Evolutionary conservation across 1,139 yeast species (phyloP).

Genomic region (Sugiyamaella paludigena): DNA sequence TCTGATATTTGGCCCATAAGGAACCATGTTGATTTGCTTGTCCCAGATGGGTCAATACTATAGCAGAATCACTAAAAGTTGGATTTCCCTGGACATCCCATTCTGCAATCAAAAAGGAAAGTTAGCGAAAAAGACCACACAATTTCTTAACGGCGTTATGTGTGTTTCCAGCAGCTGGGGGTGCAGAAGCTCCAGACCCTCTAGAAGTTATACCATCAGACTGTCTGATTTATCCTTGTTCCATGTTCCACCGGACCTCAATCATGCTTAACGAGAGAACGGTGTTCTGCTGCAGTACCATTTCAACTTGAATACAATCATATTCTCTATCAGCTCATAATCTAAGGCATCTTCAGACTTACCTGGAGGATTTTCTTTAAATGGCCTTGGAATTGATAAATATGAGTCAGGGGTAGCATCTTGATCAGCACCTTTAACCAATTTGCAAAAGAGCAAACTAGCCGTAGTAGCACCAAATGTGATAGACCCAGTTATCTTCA

Average conservation of each 20-base stretch:
- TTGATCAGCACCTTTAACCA: conserved; percentile 2
- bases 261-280: no score
- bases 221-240: no score
- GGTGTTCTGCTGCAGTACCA: no score
- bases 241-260: no score
- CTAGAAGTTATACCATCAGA: no score
- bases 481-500: no score
- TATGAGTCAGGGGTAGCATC: conserved; percentile 2
- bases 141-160: no score
- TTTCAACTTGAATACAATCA: no score
- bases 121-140: not conserved
- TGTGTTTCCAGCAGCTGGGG: no score
- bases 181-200: no score
- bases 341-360: not conserved
- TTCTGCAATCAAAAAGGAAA: not conserved
- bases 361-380: conserved; percentile 10
- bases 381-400: conserved; percentile 9
- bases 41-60: conserved; percentile 7
- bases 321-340: not conserved
- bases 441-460: no score
- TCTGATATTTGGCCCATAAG: conserved; percentile 35
- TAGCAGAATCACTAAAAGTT: conserved; percentile 3
- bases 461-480: no score
- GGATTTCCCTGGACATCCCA: conserved; percentile 8
- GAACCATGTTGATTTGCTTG: conserved; percentile 16